Evolutionary conservation across 1,139 yeast genomes (phyloP).

Genomic region (Taphrina confusa): DNA sequence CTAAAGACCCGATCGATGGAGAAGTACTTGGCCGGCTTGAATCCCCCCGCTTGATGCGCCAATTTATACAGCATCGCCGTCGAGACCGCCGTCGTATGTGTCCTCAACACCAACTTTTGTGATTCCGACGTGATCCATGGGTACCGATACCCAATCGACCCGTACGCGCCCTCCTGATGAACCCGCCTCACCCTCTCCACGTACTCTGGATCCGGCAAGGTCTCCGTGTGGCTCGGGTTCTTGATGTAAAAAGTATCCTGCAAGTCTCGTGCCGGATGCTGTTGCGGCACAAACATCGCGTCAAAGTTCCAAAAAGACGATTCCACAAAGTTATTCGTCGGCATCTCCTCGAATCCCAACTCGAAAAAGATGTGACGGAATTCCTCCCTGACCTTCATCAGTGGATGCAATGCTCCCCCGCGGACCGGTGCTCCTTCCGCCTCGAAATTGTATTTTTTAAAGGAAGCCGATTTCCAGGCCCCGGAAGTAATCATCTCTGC

Average conservation of each 20-base stretch:
- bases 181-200: constrained; percentile 77
- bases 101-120: constrained; percentile 85
- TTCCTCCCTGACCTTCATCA: constrained; percentile 94
- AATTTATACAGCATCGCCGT: constrained; percentile 82
- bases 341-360: constrained; percentile 99
- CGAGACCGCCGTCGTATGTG: constrained; percentile 95
- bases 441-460: constrained; percentile 93
- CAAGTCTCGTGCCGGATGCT: constrained; percentile 98
- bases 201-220: constrained; percentile 75
- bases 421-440: constrained; percentile 87
- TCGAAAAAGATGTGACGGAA: constrained; percentile 96
- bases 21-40: constrained; percentile 82
- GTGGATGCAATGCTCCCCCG: constrained; percentile 94
- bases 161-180: constrained; percentile 87
- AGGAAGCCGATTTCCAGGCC: constrained; percentile 77
- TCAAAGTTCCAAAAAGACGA: constrained; percentile 99
- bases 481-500: constrained; percentile 80
- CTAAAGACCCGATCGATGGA: constrained; percentile 98
- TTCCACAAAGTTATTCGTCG: constrained; percentile 95
- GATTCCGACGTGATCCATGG: constrained; percentile 95
- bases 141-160: constrained; percentile 96
- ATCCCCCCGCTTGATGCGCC: constrained; percentile 68
- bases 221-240: constrained; percentile 77
- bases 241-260: constrained; percentile 97
- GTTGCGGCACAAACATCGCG: constrained; percentile 94